These are phyloP conservation scores for Umbilicus rupestris DNA, from an alignment of 164 flowering plant species.

Conservation along the genomic window DNA sequence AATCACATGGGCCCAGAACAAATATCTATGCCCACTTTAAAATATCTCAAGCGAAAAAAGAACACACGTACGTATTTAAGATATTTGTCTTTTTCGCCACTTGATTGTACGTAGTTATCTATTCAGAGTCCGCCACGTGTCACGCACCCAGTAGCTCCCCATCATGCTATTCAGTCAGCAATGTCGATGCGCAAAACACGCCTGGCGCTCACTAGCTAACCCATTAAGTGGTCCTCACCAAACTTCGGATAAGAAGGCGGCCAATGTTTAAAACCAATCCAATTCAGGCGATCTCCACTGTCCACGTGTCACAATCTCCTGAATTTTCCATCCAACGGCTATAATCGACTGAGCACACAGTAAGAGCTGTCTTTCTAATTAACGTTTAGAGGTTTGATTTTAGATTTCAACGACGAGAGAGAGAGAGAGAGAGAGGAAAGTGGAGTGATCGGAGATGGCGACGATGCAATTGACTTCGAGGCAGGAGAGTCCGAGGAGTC, in stretches of 20 bases:
- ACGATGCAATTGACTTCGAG: conserved; percentile 7
- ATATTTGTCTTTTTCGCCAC: neutral
- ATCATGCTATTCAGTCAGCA: neutral
- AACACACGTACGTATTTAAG: neutral
- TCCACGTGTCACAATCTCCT: neutral
- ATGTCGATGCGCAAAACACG: conserved; percentile 3
- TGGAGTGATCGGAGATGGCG: conserved; percentile 12
- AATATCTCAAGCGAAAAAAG: no score
- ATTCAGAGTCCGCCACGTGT: neutral
- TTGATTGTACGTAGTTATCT: neutral
- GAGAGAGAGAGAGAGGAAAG: conserved; percentile 9
- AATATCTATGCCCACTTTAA: neutral
- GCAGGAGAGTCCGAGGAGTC: conserved; percentile 51
- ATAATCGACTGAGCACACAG: neutral
- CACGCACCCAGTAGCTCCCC: neutral
- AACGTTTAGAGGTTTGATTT: neutral
- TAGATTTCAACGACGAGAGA: conserved; percentile 5
- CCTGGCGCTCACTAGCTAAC: conserved; percentile 17
- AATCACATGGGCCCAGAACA: neutral
- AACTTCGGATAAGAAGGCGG: conserved; percentile 21
- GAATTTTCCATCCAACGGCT: neutral
- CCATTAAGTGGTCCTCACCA: conserved; percentile 17
- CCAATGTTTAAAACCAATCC: neutral
- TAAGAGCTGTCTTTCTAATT: neutral
- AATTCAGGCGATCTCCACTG: neutral